Evolutionary conservation across 2,329 filamentous ascomycete species (phyloP).

Genomic region (Ceratocystis huliohia): DNA sequence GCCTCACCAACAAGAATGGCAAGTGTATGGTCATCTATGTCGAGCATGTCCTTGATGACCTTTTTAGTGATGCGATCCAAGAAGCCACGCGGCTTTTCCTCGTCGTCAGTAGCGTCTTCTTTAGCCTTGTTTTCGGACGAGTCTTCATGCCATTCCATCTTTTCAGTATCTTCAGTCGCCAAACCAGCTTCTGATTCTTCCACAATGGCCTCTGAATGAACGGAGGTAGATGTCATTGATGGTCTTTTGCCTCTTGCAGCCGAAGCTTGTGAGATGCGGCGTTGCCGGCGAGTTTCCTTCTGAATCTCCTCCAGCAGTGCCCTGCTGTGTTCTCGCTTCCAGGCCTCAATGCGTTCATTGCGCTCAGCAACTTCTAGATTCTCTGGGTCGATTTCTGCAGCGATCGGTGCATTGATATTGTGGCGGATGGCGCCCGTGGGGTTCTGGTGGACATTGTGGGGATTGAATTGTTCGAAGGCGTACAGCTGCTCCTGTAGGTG

Average conservation of each 20-base stretch:
- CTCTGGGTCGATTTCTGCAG: conserved; percentile 41
- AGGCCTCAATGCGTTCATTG: conserved; percentile 74
- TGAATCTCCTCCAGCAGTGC: conserved; percentile 80
- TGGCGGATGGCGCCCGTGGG: conserved; percentile 41
- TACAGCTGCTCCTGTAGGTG: conserved; percentile 74
- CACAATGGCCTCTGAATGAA: conserved; percentile 17
- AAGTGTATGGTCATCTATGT: conserved; percentile 74
- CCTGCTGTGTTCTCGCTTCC: conserved; percentile 82
- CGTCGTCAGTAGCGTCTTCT: conserved; percentile 25
- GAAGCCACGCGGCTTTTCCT: conserved; percentile 50
- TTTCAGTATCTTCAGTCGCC: conserved; percentile 16
- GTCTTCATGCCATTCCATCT: conserved; percentile 23
- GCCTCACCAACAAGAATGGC: conserved; percentile 78
- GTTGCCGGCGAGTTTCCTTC: conserved; percentile 56
- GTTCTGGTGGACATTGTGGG: conserved; percentile 42
- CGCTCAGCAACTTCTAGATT: conserved; percentile 56
- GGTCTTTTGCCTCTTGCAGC: conserved; percentile 22
- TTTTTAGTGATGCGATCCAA: conserved; percentile 72
- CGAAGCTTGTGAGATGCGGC: conserved; percentile 49
- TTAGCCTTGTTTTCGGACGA: conserved; percentile 44
- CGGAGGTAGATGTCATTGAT: conserved; percentile 1
- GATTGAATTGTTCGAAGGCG: conserved; percentile 77
- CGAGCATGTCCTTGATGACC: conserved; percentile 79
- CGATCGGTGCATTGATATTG: conserved; percentile 25
- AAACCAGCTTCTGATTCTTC: conserved; percentile 6